Conservation (phyloP, 805 yeast species). For the Sugiyamaella marilandica region DNA sequence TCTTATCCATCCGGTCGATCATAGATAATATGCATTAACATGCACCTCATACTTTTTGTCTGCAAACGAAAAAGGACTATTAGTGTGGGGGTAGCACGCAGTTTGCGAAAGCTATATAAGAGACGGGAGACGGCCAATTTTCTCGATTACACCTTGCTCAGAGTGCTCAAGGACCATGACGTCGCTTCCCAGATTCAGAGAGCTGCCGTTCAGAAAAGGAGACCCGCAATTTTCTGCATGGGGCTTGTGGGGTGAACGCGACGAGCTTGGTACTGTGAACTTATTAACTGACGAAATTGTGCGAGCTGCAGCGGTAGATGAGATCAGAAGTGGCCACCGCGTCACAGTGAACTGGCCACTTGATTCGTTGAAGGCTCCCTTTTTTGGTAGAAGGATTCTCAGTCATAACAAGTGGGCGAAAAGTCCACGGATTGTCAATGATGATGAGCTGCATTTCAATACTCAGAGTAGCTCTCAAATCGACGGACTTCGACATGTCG, state of each 20-base stretch:
- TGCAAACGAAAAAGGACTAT: too few relatives aligned
- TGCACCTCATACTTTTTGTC: too few relatives aligned
- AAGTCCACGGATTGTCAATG: constrained; percentile 12
- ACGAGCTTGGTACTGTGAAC: constrained; percentile 13
- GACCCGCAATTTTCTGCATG: constrained; percentile 18
- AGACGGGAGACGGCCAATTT: too few relatives aligned
- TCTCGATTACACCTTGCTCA: too few relatives aligned
- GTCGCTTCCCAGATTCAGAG: constrained; percentile 8
- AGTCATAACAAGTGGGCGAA: constrained; percentile 6
- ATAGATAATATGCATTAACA: too few relatives aligned
- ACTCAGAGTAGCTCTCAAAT: constrained; percentile 31
- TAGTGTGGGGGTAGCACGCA: too few relatives aligned
- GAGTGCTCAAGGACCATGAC: background rate
- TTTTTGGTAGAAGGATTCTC: constrained; percentile 12
- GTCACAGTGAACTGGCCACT: constrained; percentile 16
- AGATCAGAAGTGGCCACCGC: constrained; percentile 11
- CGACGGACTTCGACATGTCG: constrained; percentile 31
- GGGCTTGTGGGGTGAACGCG: constrained; percentile 16
- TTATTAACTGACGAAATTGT: constrained; percentile 8
- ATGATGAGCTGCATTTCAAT: constrained; percentile 26
- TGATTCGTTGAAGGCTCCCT: constrained; percentile 12
- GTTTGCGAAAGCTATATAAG: too few relatives aligned
- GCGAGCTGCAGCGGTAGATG: constrained; percentile 7
- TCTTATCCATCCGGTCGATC: too few relatives aligned
- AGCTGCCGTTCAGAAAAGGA: constrained; percentile 9